A percentile compares a stretch with the other conserved stretches of the same genome.
These are phyloP conservation scores for Xerophyta viscosa DNA, from an alignment of 106 monocot genomes.

Conservation along the genomic window DNA sequence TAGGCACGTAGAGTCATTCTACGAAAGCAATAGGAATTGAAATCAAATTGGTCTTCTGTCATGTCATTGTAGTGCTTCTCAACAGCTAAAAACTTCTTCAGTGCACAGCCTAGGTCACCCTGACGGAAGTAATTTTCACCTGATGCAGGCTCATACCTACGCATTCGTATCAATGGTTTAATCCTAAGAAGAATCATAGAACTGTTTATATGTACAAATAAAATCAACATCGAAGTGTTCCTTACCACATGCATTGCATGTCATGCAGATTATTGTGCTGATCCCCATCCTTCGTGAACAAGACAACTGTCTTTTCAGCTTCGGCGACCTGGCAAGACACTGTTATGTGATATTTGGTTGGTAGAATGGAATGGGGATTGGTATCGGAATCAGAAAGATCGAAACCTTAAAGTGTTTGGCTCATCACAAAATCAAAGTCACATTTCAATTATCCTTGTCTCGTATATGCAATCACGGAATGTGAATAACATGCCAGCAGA, in stretches of 20 bases:
- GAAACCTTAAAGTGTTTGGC: too few relatives aligned
- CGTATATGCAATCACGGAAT: conserved; percentile 94
- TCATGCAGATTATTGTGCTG: conserved; percentile 98
- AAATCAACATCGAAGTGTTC: not conserved
- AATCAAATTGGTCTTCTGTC: conserved; percentile 98
- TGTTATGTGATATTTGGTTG: too few relatives aligned
- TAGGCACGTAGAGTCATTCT: conserved; percentile 98
- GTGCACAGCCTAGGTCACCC: conserved; percentile 74
- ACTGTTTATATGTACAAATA: too few relatives aligned
- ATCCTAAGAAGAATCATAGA: too few relatives aligned
- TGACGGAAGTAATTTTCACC: conserved; percentile 95
- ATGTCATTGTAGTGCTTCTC: conserved; percentile 97
- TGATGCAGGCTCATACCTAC: conserved; percentile 94
- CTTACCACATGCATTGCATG: conserved; percentile 99
- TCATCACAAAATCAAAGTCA: conserved; percentile 89
- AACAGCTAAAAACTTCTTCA: conserved; percentile 94
- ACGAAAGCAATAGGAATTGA: conserved; percentile 93
- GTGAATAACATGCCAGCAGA: conserved; percentile 99
- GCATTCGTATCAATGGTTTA: too few relatives aligned
- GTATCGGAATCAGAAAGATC: too few relatives aligned
- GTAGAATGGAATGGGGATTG: too few relatives aligned
- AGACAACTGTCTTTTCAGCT: conserved; percentile 89
- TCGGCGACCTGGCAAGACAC: conserved; percentile 79
- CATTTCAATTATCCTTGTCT: conserved; percentile 97
- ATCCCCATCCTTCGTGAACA: conserved; percentile 99